A percentile compares a stretch with the other conserved stretches of the same genome.
Conservation (phyloP, 805 yeast genomes). For the Phaffomyces thermotolerans region DNA sequence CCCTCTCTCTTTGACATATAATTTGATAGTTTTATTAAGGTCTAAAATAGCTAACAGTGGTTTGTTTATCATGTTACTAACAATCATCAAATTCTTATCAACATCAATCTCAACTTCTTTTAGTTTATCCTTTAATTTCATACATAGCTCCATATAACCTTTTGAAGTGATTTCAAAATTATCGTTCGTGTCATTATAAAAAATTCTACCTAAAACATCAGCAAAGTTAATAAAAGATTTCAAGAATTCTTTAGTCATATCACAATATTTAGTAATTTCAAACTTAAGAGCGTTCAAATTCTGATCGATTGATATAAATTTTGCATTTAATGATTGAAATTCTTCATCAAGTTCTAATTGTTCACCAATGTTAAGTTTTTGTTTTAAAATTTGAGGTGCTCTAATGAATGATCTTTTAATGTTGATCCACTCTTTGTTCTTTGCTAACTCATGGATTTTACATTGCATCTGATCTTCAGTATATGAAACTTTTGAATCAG, state of each 20-base stretch:
- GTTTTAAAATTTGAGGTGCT: conserved; percentile 87
- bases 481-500: too few relatives aligned
- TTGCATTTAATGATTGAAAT: conserved; percentile 4
- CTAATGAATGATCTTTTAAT: conserved; percentile 69
- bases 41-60: conserved; percentile 13
- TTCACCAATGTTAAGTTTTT: conserved; percentile 74
- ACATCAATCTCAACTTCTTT: conserved; percentile 2
- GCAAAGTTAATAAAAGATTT: conserved; percentile 3
- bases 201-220: conserved; percentile 7
- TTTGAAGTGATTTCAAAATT: conserved; percentile 1
- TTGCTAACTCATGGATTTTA: conserved; percentile 19
- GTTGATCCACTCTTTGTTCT: conserved; percentile 21
- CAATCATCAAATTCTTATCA: conserved; percentile 20
- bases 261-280: conserved; percentile 8
- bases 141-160: conserved; percentile 6
- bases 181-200: conserved; percentile 7
- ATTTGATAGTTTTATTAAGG: conserved; percentile 23
- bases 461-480: conserved; percentile 10
- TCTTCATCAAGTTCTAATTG: conserved; percentile 42
- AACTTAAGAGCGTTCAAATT: conserved; percentile 9
- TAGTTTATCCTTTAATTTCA: conserved; percentile 8
- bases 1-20: conserved; percentile 25
- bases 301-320: conserved; percentile 3
- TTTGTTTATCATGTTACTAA: conserved; percentile 20
- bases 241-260: conserved; percentile 4